Evolutionary conservation across 1,139 yeast genomes (phyloP).

Genomic region (Saccharomyces hybrid): DNA sequence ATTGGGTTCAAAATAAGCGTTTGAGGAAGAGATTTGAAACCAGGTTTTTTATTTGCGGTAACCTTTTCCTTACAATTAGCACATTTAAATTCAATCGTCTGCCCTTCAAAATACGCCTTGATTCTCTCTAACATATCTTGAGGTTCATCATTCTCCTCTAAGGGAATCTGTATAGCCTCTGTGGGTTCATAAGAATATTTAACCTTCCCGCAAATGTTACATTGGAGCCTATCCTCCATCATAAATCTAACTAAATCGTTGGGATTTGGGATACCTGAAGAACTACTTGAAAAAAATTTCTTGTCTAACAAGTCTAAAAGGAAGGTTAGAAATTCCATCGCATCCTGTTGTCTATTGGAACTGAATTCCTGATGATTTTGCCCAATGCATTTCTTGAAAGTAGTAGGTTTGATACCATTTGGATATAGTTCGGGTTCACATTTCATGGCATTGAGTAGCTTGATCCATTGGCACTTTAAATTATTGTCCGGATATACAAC

Average conservation of each 20-base stretch:
- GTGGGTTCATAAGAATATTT: constrained; percentile 48
- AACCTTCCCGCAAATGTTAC: constrained; percentile 55
- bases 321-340: constrained; percentile 76
- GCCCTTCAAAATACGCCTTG: constrained; percentile 40
- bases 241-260: constrained; percentile 56
- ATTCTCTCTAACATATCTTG: constrained; percentile 50
- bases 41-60: constrained; percentile 40
- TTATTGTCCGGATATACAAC: constrained; percentile 53
- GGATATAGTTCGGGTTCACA: constrained; percentile 56
- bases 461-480: constrained; percentile 62
- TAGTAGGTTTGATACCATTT: constrained; percentile 66
- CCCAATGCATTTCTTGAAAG: constrained; percentile 71
- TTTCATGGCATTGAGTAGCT: constrained; percentile 69
- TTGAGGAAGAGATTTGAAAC: constrained; percentile 60
- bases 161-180: constrained; percentile 63
- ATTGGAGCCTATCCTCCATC: constrained; percentile 56
- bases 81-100: constrained; percentile 62
- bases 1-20: constrained; percentile 66
- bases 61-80: constrained; percentile 42
- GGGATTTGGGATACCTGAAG: constrained; percentile 32
- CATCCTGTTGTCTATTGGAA: constrained; percentile 89
- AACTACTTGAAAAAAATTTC: constrained; percentile 28
- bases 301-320: constrained; percentile 55
- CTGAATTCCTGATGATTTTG: constrained; percentile 72
- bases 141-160: constrained; percentile 36